Base-by-base conservation (phyloP, 495 filamentous ascomycete species). In the Hyaloscypha variabilis region DNA sequence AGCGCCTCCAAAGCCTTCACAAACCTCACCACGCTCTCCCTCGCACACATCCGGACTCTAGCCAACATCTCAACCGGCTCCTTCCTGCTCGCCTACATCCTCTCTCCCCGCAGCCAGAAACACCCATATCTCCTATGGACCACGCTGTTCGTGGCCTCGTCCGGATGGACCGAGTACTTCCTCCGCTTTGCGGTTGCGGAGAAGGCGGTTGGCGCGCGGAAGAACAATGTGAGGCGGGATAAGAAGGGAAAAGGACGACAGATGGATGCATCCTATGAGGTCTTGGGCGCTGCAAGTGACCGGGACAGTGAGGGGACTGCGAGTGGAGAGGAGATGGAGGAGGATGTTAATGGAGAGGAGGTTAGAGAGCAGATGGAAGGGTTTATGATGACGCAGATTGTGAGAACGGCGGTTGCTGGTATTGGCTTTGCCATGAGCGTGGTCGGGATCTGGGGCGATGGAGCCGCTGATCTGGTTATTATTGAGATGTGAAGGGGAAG, bases 81-180 rank as follows among this genome's bases (percentile, higher is more conserved):
- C 26, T 84, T 97, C 69, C 75, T 88, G 31, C 82, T 92, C 64
- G 90, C 93, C 30, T 97, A 86, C 76, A 64, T 79, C 36, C 78
- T 94, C 68, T 93, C 91, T 1, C 90, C 91, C 0, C 78, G 79
- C 3, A 83, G 85, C 59, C 81, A 82, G 65, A 85, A 87, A 65
- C 93, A 97, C 73, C 93, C 93, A 0, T 97, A 94, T 73, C 85
- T 97, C 3, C 71, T 97, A 36, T 97, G 92, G 87, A 89, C 90
- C 30, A 81, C 82, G 17, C 71, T 89, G 14, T 83, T 91, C 49
- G 82, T 82, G 6, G 53, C 84, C 10, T 77, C 79, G 58, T 83
- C 86, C 24, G 84, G 81, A n/a, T 75, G 81, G 10, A 79, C 84
- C 0, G 88, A 88, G 67, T 77, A 85, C 66, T 82, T 79, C 75